phyloP scores from a whole-genome alignment of 2,329 filamentous ascomycete species.

The Stagonosporopsis vannaccii region DNA sequence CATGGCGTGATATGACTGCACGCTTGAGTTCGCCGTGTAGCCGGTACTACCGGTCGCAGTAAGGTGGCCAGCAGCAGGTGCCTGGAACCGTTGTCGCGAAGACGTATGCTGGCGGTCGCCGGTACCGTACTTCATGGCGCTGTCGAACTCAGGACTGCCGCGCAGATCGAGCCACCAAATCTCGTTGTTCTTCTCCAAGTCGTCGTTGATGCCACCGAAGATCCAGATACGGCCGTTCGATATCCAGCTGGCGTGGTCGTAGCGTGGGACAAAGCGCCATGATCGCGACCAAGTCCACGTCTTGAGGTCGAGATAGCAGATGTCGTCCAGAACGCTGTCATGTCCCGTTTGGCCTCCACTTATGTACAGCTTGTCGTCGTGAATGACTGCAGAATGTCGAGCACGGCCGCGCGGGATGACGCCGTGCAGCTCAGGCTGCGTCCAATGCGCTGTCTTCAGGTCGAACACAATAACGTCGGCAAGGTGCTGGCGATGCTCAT shows the following conservation, averaged over 20 bases:
- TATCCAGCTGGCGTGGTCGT: conserved; percentile 94
- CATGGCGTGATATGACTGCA: conserved; percentile 61
- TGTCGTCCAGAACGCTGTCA: conserved; percentile 92
- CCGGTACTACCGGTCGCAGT: conserved; percentile 51
- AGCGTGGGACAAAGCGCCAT: conserved; percentile 94
- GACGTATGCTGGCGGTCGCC: conserved; percentile 52
- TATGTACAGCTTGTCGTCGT: conserved; percentile 96
- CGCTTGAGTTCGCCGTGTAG: conserved; percentile 78
- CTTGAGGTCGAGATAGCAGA: conserved; percentile 95
- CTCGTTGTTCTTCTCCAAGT: conserved; percentile 96
- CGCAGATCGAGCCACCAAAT: conserved; percentile 98
- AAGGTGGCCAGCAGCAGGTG: conserved; percentile 40
- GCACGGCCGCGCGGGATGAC: conserved; percentile 88
- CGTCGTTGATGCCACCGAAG: conserved; percentile 90
- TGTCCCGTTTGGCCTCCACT: conserved; percentile 94
- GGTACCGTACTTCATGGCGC: conserved; percentile 66
- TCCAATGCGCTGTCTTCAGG: conserved; percentile 93
- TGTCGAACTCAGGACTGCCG: conserved; percentile 84
- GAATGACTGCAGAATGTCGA: conserved; percentile 89
- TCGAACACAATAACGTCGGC: conserved; percentile 97
- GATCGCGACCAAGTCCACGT: conserved; percentile 97
- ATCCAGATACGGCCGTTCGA: conserved; percentile 95
- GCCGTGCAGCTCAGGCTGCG: conserved; percentile 85
- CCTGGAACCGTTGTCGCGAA: conserved; percentile 41
- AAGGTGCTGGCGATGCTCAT: conserved; percentile 94